phyloP scores from a whole-genome alignment of 2,329 filamentous ascomycete species.

The Akanthomyces uredinophilus region DNA sequence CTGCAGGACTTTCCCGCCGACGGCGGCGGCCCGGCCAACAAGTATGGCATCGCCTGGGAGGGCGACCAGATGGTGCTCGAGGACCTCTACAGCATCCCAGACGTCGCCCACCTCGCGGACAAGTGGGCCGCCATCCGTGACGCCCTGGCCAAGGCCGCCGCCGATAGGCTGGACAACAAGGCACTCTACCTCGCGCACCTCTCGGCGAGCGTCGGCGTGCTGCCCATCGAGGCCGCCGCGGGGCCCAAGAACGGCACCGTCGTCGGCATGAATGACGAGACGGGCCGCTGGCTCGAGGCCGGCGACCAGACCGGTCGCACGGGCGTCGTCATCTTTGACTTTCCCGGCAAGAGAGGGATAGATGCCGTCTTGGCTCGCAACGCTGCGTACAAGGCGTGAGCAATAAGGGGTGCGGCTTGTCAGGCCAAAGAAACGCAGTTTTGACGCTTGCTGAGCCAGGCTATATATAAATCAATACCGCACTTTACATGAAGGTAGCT shows the following conservation, averaged over 20 bases:
- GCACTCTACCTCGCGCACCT: constrained; percentile 41
- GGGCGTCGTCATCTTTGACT: constrained; percentile 45
- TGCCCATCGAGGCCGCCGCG: constrained; percentile 46
- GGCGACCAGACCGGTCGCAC: constrained; percentile 28
- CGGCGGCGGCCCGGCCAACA: constrained; percentile 16
- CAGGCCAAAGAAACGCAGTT: too few species aligned
- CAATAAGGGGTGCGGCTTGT: too few species aligned
- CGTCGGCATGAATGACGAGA: constrained; percentile 46
- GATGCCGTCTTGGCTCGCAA: constrained; percentile 40
- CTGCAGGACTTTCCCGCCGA: constrained; percentile 41
- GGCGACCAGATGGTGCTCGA: constrained; percentile 41
- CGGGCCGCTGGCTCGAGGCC: constrained; percentile 37
- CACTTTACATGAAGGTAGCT: background rate
- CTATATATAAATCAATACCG: background rate
- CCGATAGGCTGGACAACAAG: constrained; percentile 29
- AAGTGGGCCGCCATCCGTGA: constrained; percentile 42
- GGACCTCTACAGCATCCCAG: constrained; percentile 42
- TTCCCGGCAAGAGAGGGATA: constrained; percentile 40
- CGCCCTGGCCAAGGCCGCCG: constrained; percentile 35
- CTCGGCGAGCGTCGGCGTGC: constrained; percentile 43
- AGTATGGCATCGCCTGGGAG: constrained; percentile 42
- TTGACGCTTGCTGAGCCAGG: background rate
- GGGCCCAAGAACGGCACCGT: constrained; percentile 38
- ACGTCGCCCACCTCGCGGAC: constrained; percentile 37
- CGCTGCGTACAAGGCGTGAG: constrained; percentile 20